Conservation (phyloP, 306 rosid genomes). For the Acmispon strigosus region DNA sequence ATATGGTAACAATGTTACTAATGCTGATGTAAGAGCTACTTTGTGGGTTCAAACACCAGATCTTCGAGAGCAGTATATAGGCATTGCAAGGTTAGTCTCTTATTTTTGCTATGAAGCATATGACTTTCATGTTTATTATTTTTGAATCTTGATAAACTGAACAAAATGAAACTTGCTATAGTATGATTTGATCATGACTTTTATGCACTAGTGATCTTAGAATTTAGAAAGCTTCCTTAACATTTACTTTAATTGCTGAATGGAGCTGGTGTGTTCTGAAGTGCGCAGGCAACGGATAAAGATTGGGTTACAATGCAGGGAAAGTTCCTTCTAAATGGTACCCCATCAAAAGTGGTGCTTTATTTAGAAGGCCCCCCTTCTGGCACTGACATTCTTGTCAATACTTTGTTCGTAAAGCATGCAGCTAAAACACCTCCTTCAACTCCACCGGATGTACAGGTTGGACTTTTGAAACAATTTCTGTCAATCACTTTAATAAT, state of each 20-base stretch:
- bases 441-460: slow-evolving; percentile 58
- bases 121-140: slow-evolving; percentile 4
- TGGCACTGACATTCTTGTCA: slow-evolving; percentile 83
- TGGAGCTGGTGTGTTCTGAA: slow-evolving; percentile 32
- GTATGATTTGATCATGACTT: not conserved
- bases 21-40: slow-evolving; percentile 71
- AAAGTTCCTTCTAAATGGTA: slow-evolving; percentile 84
- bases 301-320: slow-evolving; percentile 85
- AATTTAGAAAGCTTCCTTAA: not conserved
- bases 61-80: slow-evolving; percentile 81
- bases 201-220: not conserved
- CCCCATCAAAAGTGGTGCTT: slow-evolving; percentile 72
- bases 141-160: not conserved
- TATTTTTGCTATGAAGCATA: not conserved
- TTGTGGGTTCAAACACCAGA: slow-evolving; percentile 84
- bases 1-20: slow-evolving; percentile 74
- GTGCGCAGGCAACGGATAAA: slow-evolving; percentile 94
- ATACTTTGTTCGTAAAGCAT: slow-evolving; percentile 70
- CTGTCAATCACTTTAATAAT: not conserved
- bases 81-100: slow-evolving; percentile 72
- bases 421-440: slow-evolving; percentile 78
- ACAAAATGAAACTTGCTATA: not conserved
- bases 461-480: slow-evolving; percentile 19
- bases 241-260: slow-evolving; percentile 24
- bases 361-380: slow-evolving; percentile 90